Conservation (phyloP, 1,284 basidiomycete genomes). For the Ganoderma lingzhi region DNA sequence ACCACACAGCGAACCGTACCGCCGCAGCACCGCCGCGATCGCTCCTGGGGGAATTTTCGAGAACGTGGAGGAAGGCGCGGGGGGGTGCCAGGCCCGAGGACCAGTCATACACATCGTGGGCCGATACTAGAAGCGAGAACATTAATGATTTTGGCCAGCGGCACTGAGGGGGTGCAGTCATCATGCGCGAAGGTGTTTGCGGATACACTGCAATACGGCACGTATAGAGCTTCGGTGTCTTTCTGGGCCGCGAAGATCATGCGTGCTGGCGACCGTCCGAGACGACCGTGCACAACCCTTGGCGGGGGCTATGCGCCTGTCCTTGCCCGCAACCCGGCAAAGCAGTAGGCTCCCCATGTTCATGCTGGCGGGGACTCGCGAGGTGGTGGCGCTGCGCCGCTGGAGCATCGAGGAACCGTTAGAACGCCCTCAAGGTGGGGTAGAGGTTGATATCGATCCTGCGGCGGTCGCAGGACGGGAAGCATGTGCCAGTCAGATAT, state of each 20-base stretch:
- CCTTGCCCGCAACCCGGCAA: background rate
- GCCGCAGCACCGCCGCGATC: background rate
- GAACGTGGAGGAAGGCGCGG: background rate
- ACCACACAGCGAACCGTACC: background rate
- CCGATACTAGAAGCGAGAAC: background rate
- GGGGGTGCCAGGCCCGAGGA: background rate
- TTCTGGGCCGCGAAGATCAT: background rate
- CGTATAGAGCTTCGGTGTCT: background rate
- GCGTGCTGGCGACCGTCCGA: background rate
- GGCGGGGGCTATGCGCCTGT: background rate
- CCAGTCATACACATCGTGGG: background rate
- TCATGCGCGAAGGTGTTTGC: constrained; percentile 6
- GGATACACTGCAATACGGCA: background rate
- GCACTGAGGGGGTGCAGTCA: background rate
- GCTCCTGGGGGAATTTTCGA: background rate
- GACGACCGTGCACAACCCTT: background rate
- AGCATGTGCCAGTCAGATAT: background rate
- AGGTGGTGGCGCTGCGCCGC: background rate
- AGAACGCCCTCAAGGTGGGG: background rate
- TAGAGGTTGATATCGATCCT: background rate
- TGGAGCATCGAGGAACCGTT: background rate
- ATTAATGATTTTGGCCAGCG: background rate
- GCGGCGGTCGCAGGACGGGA: background rate
- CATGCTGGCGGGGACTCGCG: background rate
- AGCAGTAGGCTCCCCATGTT: background rate